Base-by-base conservation (phyloP, 768 basidiomycete genomes). In the Mycena crocata region DNA sequence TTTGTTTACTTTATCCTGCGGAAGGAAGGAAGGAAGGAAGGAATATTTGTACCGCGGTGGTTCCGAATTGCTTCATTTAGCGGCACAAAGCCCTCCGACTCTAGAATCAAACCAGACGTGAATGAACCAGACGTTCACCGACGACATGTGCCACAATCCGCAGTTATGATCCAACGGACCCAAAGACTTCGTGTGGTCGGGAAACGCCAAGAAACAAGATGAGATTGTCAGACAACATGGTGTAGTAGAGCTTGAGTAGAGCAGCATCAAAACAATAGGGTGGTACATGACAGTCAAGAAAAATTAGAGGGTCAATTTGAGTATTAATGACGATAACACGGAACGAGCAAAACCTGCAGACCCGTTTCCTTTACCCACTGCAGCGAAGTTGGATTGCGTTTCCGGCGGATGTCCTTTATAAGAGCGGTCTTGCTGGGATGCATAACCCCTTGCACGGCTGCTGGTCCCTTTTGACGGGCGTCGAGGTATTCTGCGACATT, bases 401-500 rank as follows among this genome's bases (percentile, higher is more conserved):
- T 84, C 76, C 79, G 82, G 67, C 76, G 78, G n/a, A 93, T 84
- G 66, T 88, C 86, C 73, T 84, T 88, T 60, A 90, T 85, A 57
- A 94, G 83, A 0, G 91, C 86, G 21, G 60, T 84, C 68, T 84
- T 84, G 76, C 79, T 90, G 6, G 90, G 86, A 67, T 90, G 86
- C 84, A 94, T 82, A 61, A 89, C 84, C 44, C 79, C 70, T 60
- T 81, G 88, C 35, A 94, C 80, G 28, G 89, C 90, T 7, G 81
- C 83, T 32, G 86, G 87, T 1, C 92, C 92, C 72, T 89, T 83
- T 58, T 79, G 81, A 40, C 93, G 89, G 34, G 85, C 85, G 21
- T 86, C 86, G 62, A 93, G 81, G 75, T 94, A 94, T 65, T 93
- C 92, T 52, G 84, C 83, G 63, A 94, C 86, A 71, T 92, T 93